A percentile compares a stretch with the other conserved stretches of the same genome.
Conservation (phyloP, 2,329 filamentous ascomycete genomes). For the Coniella vitis region DNA sequence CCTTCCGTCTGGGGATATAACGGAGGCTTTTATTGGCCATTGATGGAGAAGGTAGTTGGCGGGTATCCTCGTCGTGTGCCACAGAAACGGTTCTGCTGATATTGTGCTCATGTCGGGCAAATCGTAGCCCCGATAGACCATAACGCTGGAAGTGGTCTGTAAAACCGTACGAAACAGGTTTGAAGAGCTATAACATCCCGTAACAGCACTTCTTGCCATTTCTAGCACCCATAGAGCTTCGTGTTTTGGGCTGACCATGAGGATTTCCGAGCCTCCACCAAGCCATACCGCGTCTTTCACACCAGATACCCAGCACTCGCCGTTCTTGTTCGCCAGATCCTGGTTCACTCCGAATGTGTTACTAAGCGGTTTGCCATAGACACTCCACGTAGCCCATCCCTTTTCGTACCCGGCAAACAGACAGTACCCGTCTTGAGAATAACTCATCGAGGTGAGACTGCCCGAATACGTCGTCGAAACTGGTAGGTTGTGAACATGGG, state of each 20-base stretch:
- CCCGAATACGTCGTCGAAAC: conserved; percentile 64
- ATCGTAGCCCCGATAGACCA: conserved; percentile 92
- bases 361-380: conserved; percentile 85
- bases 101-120: conserved; percentile 84
- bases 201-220: conserved; percentile 89
- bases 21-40: conserved; percentile 84
- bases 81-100: conserved; percentile 86
- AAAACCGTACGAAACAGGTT: conserved; percentile 86
- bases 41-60: conserved; percentile 79
- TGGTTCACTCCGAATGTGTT: conserved; percentile 73
- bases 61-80: conserved; percentile 87
- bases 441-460: conserved; percentile 64
- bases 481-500: conserved; percentile 67
- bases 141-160: conserved; percentile 79
- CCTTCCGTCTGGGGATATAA: conserved; percentile 84
- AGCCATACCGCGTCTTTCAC: conserved; percentile 77
- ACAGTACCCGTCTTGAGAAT: conserved; percentile 94
- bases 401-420: conserved; percentile 88
- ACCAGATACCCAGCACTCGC: conserved; percentile 79
- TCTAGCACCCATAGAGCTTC: conserved; percentile 82
- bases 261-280: conserved; percentile 77
- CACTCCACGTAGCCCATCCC: conserved; percentile 95
- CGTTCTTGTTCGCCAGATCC: conserved; percentile 56
- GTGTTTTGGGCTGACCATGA: conserved; percentile 64
- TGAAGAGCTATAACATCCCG: conserved; percentile 82